phyloP scores from a whole-genome alignment of 352 stramenopile genomes.

The Globisporangium uncinulatum region DNA sequence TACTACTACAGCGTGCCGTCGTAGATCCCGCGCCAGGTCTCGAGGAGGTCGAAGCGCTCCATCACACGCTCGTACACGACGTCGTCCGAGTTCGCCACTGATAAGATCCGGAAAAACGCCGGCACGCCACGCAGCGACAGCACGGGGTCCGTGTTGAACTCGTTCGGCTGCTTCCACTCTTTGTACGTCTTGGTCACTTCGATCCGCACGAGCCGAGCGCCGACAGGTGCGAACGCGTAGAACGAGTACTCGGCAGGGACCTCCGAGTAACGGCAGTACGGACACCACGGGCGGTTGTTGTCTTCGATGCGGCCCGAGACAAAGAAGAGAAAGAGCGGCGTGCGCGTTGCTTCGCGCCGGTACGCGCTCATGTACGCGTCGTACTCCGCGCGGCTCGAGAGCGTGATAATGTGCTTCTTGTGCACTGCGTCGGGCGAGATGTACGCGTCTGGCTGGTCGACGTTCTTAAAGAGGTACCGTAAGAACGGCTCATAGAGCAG shows the following conservation, averaged over 20 bases:
- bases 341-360: slow-evolving; percentile 21
- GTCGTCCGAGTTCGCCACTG: slow-evolving; percentile 12
- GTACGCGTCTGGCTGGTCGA: slow-evolving; percentile 34
- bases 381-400: slow-evolving; percentile 37
- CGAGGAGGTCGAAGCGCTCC: slow-evolving; percentile 44
- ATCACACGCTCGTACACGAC: slow-evolving; percentile 39
- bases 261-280: slow-evolving; percentile 76
- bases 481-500: slow-evolving; percentile 50
- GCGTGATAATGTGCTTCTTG: slow-evolving; percentile 52
- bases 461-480: slow-evolving; percentile 62
- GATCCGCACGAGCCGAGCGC: slow-evolving; percentile 50
- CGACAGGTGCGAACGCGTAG: slow-evolving; percentile 55
- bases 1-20: slow-evolving; percentile 8
- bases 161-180: slow-evolving; percentile 55
- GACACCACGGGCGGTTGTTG: slow-evolving; percentile 78
- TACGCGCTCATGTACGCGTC: slow-evolving; percentile 31
- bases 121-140: slow-evolving; percentile 49
- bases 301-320: slow-evolving; percentile 51
- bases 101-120: slow-evolving; percentile 35
- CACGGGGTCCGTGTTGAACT: slow-evolving; percentile 50
- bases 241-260: slow-evolving; percentile 68
- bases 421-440: slow-evolving; percentile 29
- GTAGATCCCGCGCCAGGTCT: slow-evolving; percentile 34
- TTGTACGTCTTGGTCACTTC: slow-evolving; percentile 58
- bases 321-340: slow-evolving; percentile 62